Conservation (phyloP, 768 basidiomycete species). For the Mycena venus region DNA sequence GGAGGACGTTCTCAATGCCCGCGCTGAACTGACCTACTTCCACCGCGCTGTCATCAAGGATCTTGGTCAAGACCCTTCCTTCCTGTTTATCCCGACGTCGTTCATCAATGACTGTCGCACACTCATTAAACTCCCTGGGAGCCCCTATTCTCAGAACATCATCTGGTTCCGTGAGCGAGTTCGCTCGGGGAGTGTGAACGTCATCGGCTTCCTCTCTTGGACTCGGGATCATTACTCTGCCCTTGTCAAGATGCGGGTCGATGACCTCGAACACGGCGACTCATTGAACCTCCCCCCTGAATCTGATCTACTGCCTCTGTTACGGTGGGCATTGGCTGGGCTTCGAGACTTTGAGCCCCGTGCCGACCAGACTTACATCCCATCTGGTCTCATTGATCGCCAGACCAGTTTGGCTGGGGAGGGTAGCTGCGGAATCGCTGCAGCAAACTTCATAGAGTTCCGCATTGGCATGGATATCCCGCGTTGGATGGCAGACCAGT, state of each 20-base stretch:
- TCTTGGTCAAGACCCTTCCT: neutral
- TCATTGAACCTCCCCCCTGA: neutral
- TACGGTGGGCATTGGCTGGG: neutral
- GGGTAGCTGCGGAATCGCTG: neutral
- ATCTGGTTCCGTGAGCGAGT: neutral
- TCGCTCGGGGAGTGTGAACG: neutral
- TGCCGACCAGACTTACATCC: neutral
- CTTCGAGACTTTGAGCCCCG: neutral
- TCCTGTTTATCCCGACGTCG: neutral
- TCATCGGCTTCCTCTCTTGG: neutral
- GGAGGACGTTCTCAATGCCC: neutral
- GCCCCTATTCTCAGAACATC: neutral
- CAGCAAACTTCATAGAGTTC: neutral
- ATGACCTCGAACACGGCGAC: neutral
- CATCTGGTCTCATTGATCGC: neutral
- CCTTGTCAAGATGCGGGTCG: neutral
- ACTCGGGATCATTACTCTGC: neutral
- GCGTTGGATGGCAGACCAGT: neutral
- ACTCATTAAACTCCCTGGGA: neutral
- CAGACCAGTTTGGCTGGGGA: neutral
- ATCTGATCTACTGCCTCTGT: neutral
- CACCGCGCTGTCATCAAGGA: neutral
- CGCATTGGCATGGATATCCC: neutral
- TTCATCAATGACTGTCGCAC: neutral
- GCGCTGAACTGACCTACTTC: neutral